Evolutionary conservation across 495 filamentous ascomycete species (phyloP), one percentile per base, ranked within the genome.

Genomic region (Penicillium mononematosum): DNA sequence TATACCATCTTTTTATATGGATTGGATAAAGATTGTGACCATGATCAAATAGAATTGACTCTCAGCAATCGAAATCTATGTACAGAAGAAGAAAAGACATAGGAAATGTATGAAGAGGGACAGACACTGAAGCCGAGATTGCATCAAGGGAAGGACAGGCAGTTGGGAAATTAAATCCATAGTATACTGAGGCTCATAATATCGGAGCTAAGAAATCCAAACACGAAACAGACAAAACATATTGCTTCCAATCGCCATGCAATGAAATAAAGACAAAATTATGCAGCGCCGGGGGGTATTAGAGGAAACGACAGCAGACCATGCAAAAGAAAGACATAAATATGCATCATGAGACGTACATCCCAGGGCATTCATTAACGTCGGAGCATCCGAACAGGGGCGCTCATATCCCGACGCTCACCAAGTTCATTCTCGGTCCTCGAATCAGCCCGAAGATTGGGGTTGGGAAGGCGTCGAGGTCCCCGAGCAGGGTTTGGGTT

Each of bases 341-440:
- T 45, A 60, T 50, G 52, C 58, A 50, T 47, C 60, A n/a, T 38
- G 32, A 12, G n/a, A 55, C 45, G 27, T n/a, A 39, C 45, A 17
- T 51, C 20, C 20, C 49, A 56, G 10, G 17, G 57, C 50, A 59
- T 55, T 31, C 53, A 60, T 56, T 60, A 75, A 31, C 70, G 65
- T 44, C 72, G 74, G 60, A 67, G 67, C 64, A 74, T 67, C 25
- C 70, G 63, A 32, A 77, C 65, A 11, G 75, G 75, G 25, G 75
- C 75, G 45, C 74, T 77, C 48, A 75, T 19, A 45, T 77, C 74
- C 25, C 75, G 61, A 38, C 75, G 73, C 45, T 61, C 66, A 27
- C 63, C 62, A 24, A 70, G 46, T 12, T 73, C 69, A 4, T 62
- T 59, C 12, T 72, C 68, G 10, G 60, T 61, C 45, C 61, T 69